Percentiles rank a stretch among this genome's conserved stretches.
Evolutionary conservation across 2,329 filamentous ascomycete genomes (phyloP).

Genomic region (Graphilbum fragrans): DNA sequence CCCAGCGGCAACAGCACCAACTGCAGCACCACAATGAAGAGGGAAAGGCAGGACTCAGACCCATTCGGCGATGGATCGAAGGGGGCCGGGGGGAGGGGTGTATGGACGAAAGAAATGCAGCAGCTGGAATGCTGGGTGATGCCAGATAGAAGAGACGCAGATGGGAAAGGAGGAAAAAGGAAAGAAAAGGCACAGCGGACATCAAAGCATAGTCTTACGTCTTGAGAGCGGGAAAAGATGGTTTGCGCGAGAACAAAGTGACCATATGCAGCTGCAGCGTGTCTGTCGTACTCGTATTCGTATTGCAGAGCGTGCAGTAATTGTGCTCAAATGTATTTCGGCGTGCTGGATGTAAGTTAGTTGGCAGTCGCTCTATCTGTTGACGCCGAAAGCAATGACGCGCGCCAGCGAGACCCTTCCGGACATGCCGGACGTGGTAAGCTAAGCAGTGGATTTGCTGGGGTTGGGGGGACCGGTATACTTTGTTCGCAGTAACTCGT

Average conservation of each 20-base stretch:
- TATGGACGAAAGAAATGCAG: not conserved
- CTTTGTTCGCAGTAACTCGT: no score
- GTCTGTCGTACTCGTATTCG: not conserved
- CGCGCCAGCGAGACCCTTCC: no score
- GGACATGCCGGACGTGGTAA: no score
- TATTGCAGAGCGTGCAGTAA: not conserved
- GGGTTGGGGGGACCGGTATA: no score
- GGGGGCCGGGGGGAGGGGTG: not conserved
- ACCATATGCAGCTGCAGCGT: no score
- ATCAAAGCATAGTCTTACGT: no score
- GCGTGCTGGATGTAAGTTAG: not conserved
- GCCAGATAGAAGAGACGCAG: not conserved
- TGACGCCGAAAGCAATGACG: no score
- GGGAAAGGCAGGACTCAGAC: not conserved
- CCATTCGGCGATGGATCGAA: constrained; percentile 2
- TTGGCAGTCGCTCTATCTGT: no score
- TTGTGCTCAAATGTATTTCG: not conserved
- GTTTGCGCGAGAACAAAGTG: no score
- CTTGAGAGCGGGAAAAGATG: no score
- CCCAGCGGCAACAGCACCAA: not conserved
- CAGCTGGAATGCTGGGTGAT: not conserved
- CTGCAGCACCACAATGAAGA: not conserved
- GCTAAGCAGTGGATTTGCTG: no score
- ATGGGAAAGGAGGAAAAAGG: not conserved
- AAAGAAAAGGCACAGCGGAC: no score